A percentile compares a stretch with the other conserved stretches of the same genome.
Evolutionary conservation across 805 yeast genomes (phyloP).

Genomic region (Kodamaea lidongshanica): DNA sequence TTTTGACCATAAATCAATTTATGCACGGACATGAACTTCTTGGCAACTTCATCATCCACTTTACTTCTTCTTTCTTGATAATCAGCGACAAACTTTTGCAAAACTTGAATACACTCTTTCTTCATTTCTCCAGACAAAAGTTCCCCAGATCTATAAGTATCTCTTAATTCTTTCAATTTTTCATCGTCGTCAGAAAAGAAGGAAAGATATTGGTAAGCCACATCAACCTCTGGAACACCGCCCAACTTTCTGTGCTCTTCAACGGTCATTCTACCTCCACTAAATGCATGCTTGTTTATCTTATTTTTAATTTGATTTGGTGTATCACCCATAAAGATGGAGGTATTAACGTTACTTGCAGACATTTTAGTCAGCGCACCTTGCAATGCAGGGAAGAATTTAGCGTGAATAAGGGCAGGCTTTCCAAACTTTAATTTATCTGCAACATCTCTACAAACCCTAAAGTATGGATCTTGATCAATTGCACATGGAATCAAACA

Average conservation of each 20-base stretch:
- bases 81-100: conserved; percentile 70
- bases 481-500: conserved; percentile 98
- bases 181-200: conserved; percentile 89
- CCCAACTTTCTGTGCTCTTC: conserved; percentile 90
- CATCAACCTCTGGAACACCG: conserved; percentile 93
- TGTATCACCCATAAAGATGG: conserved; percentile 94
- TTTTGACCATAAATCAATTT: conserved; percentile 66
- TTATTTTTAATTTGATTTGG: conserved; percentile 88
- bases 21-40: conserved; percentile 78
- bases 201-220: conserved; percentile 85
- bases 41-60: conserved; percentile 57
- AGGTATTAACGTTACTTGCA: conserved; percentile 83
- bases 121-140: conserved; percentile 91
- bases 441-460: conserved; percentile 97
- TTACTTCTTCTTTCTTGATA: conserved; percentile 76
- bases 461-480: conserved; percentile 97
- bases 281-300: conserved; percentile 92
- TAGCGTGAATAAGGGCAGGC: conserved; percentile 88
- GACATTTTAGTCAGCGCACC: conserved; percentile 97
- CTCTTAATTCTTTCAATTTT: conserved; percentile 54
- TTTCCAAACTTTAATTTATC: conserved; percentile 83
- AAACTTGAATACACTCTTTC: conserved; percentile 70
- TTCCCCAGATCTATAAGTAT: conserved; percentile 71
- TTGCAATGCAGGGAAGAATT: conserved; percentile 96
- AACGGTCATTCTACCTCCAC: conserved; percentile 82